Evolutionary conservation across 495 filamentous ascomycete genomes (phyloP).

Genomic region (Glarea lozoyensis): DNA sequence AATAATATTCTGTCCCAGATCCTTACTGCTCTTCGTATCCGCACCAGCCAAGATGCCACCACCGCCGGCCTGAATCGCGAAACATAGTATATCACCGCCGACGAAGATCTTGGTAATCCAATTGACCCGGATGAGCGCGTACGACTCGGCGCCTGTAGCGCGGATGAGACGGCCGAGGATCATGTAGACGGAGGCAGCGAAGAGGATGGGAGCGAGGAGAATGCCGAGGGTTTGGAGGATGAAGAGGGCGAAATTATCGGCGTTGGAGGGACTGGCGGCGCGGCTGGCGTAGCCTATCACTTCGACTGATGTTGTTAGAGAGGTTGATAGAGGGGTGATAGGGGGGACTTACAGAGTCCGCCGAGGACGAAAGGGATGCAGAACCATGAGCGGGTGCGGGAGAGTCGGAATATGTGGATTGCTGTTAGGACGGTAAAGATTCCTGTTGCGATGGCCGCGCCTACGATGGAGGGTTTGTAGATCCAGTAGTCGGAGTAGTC

Average conservation of each 20-base stretch:
- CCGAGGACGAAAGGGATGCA: conserved; percentile 48
- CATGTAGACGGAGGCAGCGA: conserved; percentile 46
- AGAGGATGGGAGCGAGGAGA: conserved; percentile 39
- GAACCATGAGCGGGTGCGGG: conserved; percentile 40
- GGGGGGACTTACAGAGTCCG: conserved; percentile 34
- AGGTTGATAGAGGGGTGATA: conserved; percentile 11
- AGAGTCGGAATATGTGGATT: conserved; percentile 37
- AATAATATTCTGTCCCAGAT: conserved; percentile 31
- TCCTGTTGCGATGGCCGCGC: too few relatives aligned
- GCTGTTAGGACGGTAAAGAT: too few relatives aligned
- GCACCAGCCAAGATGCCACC: conserved; percentile 26
- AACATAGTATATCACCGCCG: conserved; percentile 29
- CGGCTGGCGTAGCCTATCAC: conserved; percentile 34
- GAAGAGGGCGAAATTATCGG: conserved; percentile 29
- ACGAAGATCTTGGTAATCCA: conserved; percentile 36
- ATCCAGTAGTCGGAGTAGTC: too few relatives aligned
- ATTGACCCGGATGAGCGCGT: conserved; percentile 23
- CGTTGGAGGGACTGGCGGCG: conserved; percentile 25
- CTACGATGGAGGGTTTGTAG: too few relatives aligned
- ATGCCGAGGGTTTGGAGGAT: conserved; percentile 35
- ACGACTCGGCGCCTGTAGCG: conserved; percentile 28
- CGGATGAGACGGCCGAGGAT: conserved; percentile 35
- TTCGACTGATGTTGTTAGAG: conserved; percentile 21
- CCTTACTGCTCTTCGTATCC: conserved; percentile 14
- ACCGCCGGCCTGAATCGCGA: conserved; percentile 25